Evolutionary conservation across 768 basidiomycete species (phyloP).

Genomic region (Hericium rajendrae): DNA sequence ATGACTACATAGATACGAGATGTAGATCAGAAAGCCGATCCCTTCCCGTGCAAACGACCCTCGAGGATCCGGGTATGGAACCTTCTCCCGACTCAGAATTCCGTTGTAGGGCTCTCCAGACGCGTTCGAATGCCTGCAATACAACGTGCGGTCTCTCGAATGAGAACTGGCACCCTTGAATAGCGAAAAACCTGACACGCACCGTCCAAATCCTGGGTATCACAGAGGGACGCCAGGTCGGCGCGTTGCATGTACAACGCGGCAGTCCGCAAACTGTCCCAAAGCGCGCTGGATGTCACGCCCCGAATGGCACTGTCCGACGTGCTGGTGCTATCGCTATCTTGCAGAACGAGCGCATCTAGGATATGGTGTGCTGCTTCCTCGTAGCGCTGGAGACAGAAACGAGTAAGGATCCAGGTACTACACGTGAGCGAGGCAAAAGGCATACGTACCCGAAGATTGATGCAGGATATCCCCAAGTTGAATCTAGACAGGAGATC

Average conservation of each 20-base stretch:
- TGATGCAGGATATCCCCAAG: conserved; percentile 86
- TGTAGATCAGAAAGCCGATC: no score
- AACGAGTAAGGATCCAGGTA: conserved; percentile 3
- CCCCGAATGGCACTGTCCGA: conserved; percentile 45
- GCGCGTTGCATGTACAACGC: conserved; percentile 72
- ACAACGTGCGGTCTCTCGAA: not conserved
- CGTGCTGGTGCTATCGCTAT: conserved; percentile 63
- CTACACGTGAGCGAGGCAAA: not conserved
- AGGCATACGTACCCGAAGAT: conserved; percentile 51
- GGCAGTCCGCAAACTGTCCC: conserved; percentile 81
- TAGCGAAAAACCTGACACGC: conserved; percentile 10
- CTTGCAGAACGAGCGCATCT: conserved; percentile 84
- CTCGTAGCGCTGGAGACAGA: conserved; percentile 55
- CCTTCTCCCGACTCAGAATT: not conserved
- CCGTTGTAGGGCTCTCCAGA: not conserved
- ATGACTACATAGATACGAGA: no score
- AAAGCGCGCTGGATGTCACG: conserved; percentile 68
- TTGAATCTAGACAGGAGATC: conserved; percentile 54
- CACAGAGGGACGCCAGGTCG: conserved; percentile 71
- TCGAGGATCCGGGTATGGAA: no score
- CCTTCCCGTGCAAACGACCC: no score
- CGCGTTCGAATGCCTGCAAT: not conserved
- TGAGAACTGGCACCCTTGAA: not conserved
- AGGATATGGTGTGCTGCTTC: conserved; percentile 83
- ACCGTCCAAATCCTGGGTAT: conserved; percentile 62